A percentile compares a stretch with the other conserved stretches of the same genome.
These are phyloP conservation scores for Aplosporella prunicola DNA, from an alignment of 2,329 filamentous ascomycete genomes.

Conservation along the genomic window DNA sequence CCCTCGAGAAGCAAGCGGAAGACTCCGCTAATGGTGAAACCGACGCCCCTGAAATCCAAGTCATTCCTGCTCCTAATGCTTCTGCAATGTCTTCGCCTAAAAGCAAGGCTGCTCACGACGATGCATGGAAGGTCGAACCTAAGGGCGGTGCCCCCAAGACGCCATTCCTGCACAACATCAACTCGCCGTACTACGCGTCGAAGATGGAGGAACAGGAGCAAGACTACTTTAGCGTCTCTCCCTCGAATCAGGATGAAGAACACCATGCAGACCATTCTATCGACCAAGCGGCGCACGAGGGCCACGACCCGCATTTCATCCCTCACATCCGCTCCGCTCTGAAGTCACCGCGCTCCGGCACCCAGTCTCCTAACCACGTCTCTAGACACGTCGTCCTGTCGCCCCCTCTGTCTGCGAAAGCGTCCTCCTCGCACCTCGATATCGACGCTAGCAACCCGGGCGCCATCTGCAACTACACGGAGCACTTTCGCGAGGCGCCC, in stretches of 20 bases:
- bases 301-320: background rate
- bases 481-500: conserved; percentile 56
- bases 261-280: no score
- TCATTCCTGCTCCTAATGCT: conserved; percentile 9
- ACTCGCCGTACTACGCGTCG: conserved; percentile 27
- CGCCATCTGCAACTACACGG: conserved; percentile 49
- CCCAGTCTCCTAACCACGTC: background rate
- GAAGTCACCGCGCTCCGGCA: conserved; percentile 1
- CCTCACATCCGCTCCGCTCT: conserved; percentile 1
- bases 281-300: no score
- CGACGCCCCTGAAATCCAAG: conserved; percentile 1
- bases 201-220: conserved; percentile 14
- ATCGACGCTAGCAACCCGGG: conserved; percentile 2
- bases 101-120: conserved; percentile 2
- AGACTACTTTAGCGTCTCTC: conserved; percentile 17
- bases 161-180: conserved; percentile 27
- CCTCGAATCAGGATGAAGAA: background rate
- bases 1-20: background rate
- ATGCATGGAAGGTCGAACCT: conserved; percentile 13
- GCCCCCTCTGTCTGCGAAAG: conserved; percentile 2
- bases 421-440: conserved; percentile 3
- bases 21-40: background rate
- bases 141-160: conserved; percentile 17
- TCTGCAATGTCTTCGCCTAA: background rate
- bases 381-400: conserved; percentile 2